These are phyloP conservation scores for Patellaria atrata DNA, from an alignment of 495 filamentous ascomycete genomes.

Conservation along the genomic window DNA sequence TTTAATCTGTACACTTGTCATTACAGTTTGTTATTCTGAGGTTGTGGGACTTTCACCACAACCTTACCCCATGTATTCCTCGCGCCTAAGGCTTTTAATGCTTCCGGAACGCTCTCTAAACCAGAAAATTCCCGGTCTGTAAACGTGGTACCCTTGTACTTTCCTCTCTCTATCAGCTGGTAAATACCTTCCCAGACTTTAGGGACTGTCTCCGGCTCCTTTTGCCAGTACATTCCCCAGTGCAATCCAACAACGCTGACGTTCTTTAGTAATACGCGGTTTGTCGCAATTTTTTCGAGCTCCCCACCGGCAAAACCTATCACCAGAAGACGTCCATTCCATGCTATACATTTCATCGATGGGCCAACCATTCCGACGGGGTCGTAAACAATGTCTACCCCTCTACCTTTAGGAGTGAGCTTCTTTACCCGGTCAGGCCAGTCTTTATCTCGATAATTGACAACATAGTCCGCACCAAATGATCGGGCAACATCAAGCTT, in stretches of 20 bases:
- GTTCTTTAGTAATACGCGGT: slow-evolving; percentile 87
- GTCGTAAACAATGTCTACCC: slow-evolving; percentile 84
- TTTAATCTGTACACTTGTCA: too few species aligned
- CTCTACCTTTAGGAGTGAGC: slow-evolving; percentile 53
- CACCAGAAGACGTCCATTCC: slow-evolving; percentile 78
- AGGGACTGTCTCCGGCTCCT: slow-evolving; percentile 55
- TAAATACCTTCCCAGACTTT: slow-evolving; percentile 72
- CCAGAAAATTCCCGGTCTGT: slow-evolving; percentile 70
- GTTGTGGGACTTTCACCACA: slow-evolving; percentile 72
- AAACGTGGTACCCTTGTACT: slow-evolving; percentile 71
- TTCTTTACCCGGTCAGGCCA: slow-evolving; percentile 73
- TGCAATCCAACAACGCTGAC: slow-evolving; percentile 79
- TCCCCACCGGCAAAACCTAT: slow-evolving; percentile 80
- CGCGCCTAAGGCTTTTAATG: slow-evolving; percentile 59
- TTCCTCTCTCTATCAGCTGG: slow-evolving; percentile 58
- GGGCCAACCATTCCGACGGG: slow-evolving; percentile 75
- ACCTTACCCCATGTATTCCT: slow-evolving; percentile 94
- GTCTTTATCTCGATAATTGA: slow-evolving; percentile 54
- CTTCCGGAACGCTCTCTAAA: slow-evolving; percentile 61
- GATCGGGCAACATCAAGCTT: slow-evolving; percentile 65
- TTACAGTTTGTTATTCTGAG: slow-evolving; percentile 40
- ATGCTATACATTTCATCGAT: slow-evolving; percentile 74
- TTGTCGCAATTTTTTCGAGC: slow-evolving; percentile 86
- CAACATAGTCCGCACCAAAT: slow-evolving; percentile 71
- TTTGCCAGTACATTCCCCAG: slow-evolving; percentile 71